Evolutionary conservation across 345 rosid genomes (phyloP), one percentile per base, ranked within the genome.

Genomic region (Bruguiera parviflora): DNA sequence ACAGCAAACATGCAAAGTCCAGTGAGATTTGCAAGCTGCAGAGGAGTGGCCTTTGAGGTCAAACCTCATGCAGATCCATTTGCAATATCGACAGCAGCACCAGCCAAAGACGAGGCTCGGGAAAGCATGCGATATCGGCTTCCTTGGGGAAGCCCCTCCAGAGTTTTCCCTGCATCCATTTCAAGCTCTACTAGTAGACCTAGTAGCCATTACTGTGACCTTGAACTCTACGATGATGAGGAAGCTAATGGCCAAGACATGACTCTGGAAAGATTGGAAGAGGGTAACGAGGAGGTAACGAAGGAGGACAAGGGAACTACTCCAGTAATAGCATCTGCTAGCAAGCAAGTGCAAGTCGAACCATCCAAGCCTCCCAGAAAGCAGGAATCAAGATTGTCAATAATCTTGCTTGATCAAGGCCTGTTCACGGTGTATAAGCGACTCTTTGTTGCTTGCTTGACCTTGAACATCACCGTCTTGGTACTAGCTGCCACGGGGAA

Each of bases 391-490:
- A 84, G 92, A 51, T 70, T 92, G 62, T 82, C 89, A 0, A 73
- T 92, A 43, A 88, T 92, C 53, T 80, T 92, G 68, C 89, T 92
- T 4, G 96, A 89, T 64, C 96, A 92, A 84, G 96, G 96, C 9
- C 22, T 88, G 56, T 84, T 88, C 79, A 88, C 96, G 0, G 92
- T 87, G 24, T 89, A 92, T 87, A 89, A 89, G 68, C 82, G 85
- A 49, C 94, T 89, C 60, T 92, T 92, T 27, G 68, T 76, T 2
- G 57, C 81, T 27, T 79, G 76, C 24, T 74, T 88, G 52, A 64
- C 82, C 21, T 68, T 86, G 27, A 92, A 88, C 86, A 49, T 87
- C 20, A 31, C 51, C 25, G 91, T 68, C 25, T 74, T 90, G 62
- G 84, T 83, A 24, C 87, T 87, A 25, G 91, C 96, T 2, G 85